These are phyloP conservation scores for Dioscorea dumetorum DNA, from an alignment of 106 monocot species.

Conservation along the genomic window DNA sequence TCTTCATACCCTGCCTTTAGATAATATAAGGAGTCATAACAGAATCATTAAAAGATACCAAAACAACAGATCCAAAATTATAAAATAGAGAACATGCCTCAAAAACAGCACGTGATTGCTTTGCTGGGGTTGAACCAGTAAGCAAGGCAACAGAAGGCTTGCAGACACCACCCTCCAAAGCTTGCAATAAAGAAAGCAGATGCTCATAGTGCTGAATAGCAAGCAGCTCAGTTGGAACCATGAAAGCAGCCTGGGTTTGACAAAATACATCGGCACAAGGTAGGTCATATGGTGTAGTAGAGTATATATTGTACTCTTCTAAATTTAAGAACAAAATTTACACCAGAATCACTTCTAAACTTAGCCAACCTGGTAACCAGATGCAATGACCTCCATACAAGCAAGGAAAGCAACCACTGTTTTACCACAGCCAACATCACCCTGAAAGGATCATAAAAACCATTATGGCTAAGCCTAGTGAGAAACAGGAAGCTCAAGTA, in stretches of 20 bases:
- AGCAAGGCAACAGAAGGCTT: conserved; percentile 78
- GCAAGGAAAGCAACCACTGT: conserved; percentile 94
- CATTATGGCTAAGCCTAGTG: too few species aligned
- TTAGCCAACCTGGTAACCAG: conserved; percentile 80
- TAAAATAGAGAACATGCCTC: conserved; percentile 24
- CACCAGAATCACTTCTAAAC: background rate
- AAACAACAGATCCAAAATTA: conserved; percentile 1
- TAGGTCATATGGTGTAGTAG: too few species aligned
- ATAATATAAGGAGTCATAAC: conserved; percentile 7
- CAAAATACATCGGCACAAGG: too few species aligned
- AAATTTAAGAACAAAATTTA: background rate
- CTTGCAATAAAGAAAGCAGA: conserved; percentile 57
- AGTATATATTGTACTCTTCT: background rate
- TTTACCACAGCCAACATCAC: conserved; percentile 99
- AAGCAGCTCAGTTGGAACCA: conserved; percentile 95
- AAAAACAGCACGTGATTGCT: conserved; percentile 53
- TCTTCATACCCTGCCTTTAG: conserved; percentile 59
- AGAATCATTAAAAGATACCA: background rate
- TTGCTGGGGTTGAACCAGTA: conserved; percentile 80
- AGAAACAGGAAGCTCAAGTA: too few species aligned
- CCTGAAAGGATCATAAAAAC: conserved; percentile 31
- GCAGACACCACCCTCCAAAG: conserved; percentile 22
- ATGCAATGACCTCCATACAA: conserved; percentile 93
- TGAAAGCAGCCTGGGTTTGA: conserved; percentile 78
- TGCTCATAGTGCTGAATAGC: conserved; percentile 86